Percentiles rank a stretch among this genome's conserved stretches.
These are phyloP conservation scores for Exophiala dermatitidis DNA, from an alignment of 2,329 filamentous ascomycete species.

Conservation along the genomic window DNA sequence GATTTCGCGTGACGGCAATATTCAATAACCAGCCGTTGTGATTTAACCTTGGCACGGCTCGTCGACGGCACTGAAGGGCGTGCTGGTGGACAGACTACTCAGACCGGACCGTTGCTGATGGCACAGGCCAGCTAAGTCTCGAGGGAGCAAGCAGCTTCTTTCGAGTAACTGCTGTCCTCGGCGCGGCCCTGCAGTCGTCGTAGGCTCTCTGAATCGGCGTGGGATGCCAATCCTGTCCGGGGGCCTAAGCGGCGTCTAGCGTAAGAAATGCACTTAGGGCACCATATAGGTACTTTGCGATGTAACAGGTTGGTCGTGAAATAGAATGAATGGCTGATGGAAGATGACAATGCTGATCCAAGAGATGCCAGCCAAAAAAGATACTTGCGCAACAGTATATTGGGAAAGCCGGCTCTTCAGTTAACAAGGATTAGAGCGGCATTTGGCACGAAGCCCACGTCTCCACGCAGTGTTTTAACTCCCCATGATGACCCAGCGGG, in stretches of 20 bases:
- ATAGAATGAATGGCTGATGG: slow-evolving; percentile 3
- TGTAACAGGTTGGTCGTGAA: slow-evolving; percentile 1
- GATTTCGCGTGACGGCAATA: slow-evolving; percentile 2
- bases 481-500: too few relatives aligned
- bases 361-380: slow-evolving; percentile 1
- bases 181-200: slow-evolving; percentile 15
- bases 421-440: too few relatives aligned
- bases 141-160: slow-evolving; percentile 14
- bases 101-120: slow-evolving; percentile 14
- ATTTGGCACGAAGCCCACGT: too few relatives aligned
- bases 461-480: too few relatives aligned
- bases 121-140: slow-evolving; percentile 11
- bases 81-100: slow-evolving; percentile 13
- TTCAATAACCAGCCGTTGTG: slow-evolving; percentile 9
- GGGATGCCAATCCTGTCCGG: slow-evolving; percentile 15
- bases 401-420: too few relatives aligned
- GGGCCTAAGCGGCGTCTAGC: slow-evolving; percentile 10
- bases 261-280: slow-evolving; percentile 12
- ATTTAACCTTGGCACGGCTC: slow-evolving; percentile 10
- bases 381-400: neutral
- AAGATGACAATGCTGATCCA: slow-evolving; percentile 10
- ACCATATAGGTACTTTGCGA: slow-evolving; percentile 1
- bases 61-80: slow-evolving; percentile 7
- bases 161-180: slow-evolving; percentile 8
- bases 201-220: slow-evolving; percentile 5